Evolutionary conservation across 441 rosid species (phyloP).

Genomic region (Adansonia gregorii): DNA sequence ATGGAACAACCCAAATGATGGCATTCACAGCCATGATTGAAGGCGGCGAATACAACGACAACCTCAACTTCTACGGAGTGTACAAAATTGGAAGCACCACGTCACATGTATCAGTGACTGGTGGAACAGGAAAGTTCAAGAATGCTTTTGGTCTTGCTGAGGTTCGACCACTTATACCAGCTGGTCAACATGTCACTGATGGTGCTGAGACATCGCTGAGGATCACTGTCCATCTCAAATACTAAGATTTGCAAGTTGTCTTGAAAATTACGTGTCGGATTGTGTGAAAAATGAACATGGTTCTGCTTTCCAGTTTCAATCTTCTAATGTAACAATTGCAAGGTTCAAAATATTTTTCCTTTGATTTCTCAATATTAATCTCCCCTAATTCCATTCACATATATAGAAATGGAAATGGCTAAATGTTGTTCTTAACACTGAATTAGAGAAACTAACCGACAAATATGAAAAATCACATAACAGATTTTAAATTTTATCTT

Average conservation of each 20-base stretch:
- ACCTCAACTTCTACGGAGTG: conserved; percentile 83
- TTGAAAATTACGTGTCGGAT: conserved; percentile 20
- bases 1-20: conserved; percentile 90
- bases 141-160: conserved; percentile 44
- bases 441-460: neutral
- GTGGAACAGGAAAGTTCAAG: conserved; percentile 84
- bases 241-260: conserved; percentile 35
- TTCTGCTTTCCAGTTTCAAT: neutral
- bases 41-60: conserved; percentile 43
- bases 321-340: neutral
- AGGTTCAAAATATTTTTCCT: neutral
- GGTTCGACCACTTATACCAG: conserved; percentile 68
- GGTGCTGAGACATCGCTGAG: conserved; percentile 81
- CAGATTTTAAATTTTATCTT: too few species aligned
- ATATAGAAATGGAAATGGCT: neutral
- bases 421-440: neutral
- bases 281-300: conserved; percentile 27
- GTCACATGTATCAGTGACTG: conserved; percentile 73
- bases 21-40: conserved; percentile 40
- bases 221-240: conserved; percentile 66
- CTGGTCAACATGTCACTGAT: conserved; percentile 68
- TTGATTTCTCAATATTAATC: neutral
- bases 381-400: neutral
- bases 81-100: conserved; percentile 67
- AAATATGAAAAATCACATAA: neutral